These are phyloP conservation scores for Apodospora peruviana DNA, from an alignment of 495 filamentous ascomycete species.

Conservation along the genomic window DNA sequence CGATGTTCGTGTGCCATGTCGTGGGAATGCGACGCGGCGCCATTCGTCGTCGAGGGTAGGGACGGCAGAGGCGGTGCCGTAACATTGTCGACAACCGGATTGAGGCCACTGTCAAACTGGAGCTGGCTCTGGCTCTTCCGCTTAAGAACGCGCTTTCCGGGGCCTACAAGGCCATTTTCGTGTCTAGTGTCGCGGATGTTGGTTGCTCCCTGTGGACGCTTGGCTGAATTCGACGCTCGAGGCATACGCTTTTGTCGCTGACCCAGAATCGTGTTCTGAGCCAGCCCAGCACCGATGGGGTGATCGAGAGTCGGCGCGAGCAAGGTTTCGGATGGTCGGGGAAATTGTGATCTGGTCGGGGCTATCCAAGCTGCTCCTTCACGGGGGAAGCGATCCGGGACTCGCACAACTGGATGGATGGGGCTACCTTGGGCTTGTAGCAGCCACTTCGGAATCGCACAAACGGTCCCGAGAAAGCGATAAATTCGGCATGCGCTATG, in stretches of 20 bases:
- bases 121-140: constrained; percentile 44
- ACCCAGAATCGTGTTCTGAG: constrained; percentile 49
- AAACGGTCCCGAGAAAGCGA: neutral
- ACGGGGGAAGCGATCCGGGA: neutral
- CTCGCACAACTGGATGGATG: constrained; percentile 4
- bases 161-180: constrained; percentile 81
- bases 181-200: constrained; percentile 72
- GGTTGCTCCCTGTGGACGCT: constrained; percentile 59
- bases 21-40: constrained; percentile 27
- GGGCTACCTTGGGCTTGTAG: constrained; percentile 1
- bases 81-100: constrained; percentile 24
- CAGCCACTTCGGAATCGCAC: constrained; percentile 14
- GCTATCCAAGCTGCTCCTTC: neutral
- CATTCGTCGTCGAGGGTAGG: constrained; percentile 31
- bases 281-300: constrained; percentile 29
- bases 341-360: neutral
- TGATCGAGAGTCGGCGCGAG: constrained; percentile 4
- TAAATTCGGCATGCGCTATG: neutral
- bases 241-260: constrained; percentile 57
- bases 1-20: constrained; percentile 37
- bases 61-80: constrained; percentile 32
- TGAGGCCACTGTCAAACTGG: constrained; percentile 34
- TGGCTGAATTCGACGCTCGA: constrained; percentile 60
- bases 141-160: constrained; percentile 69
- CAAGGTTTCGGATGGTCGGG: no score